Conservation (phyloP, 176 grass and related monocot species). For the sorghum (Sorghum bicolor) region Sorghum_bicolor_NCBIv3 NC_012872.2:65216001-65216500, state of each 20-base stretch:
- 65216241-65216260: conserved; percentile 52
- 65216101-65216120: conserved; percentile 71
- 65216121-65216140: conserved; percentile 60
- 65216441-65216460: not conserved
- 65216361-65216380: conserved; percentile 25
- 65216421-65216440: not conserved
- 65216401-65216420: not conserved
- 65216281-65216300: conserved; percentile 55
- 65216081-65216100: conserved; percentile 71
- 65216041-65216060: conserved; percentile 69
- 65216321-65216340: conserved; percentile 82
- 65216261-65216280: conserved; percentile 65
- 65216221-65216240: conserved; percentile 65
- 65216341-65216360: conserved; percentile 90
- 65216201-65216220: not conserved
- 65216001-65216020: not conserved
- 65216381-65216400: not conserved
- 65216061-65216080: conserved; percentile 88
- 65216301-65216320: conserved; percentile 80
- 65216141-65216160: conserved; percentile 51
- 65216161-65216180: not conserved
- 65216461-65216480: not conserved
- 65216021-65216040: not conserved
- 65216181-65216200: not conserved
- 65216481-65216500: not conserved